Conservation (phyloP, 2,329 filamentous ascomycete species). For the Xylariomycetidae sp. region DNA sequence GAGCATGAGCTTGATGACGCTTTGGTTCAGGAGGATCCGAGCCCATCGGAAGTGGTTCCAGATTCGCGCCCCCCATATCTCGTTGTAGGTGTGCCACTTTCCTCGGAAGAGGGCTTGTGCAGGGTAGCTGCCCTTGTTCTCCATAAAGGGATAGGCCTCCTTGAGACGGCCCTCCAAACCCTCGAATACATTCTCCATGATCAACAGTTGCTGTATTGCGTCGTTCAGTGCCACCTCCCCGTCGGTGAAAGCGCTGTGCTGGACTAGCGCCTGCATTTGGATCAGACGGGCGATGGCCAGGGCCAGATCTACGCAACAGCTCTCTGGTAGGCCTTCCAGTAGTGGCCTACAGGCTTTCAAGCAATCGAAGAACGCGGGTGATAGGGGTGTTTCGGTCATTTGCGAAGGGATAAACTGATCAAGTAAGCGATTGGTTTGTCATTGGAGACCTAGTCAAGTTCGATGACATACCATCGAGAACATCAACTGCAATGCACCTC, state of each 20-base stretch:
- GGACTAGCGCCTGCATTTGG: conserved; percentile 31
- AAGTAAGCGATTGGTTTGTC: conserved; percentile 7
- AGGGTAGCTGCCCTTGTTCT: conserved; percentile 29
- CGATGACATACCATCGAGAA: conserved; percentile 45
- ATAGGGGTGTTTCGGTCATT: conserved; percentile 32
- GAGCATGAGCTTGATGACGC: conserved; percentile 36
- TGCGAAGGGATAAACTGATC: conserved; percentile 40
- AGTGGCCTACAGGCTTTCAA: conserved; percentile 31
- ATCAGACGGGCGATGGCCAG: conserved; percentile 34
- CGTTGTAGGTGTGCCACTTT: conserved; percentile 49
- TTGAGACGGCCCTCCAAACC: conserved; percentile 31
- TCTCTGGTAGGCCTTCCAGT: conserved; percentile 27
- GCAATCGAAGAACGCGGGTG: conserved; percentile 37
- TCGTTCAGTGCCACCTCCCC: conserved; percentile 27
- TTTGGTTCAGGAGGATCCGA: conserved; percentile 46
- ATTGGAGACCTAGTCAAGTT: background rate
- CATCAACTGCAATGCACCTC: conserved; percentile 48
- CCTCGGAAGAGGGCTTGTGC: conserved; percentile 41
- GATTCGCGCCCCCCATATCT: conserved; percentile 46
- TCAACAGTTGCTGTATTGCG: conserved; percentile 33
- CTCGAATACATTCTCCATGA: conserved; percentile 33
- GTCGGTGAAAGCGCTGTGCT: conserved; percentile 31
- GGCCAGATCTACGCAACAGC: conserved; percentile 35
- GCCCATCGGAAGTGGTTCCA: conserved; percentile 57
- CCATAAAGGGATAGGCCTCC: conserved; percentile 32